Conservation (phyloP, 1,139 yeast species). For the Geotrichum klebahnii region DNA sequence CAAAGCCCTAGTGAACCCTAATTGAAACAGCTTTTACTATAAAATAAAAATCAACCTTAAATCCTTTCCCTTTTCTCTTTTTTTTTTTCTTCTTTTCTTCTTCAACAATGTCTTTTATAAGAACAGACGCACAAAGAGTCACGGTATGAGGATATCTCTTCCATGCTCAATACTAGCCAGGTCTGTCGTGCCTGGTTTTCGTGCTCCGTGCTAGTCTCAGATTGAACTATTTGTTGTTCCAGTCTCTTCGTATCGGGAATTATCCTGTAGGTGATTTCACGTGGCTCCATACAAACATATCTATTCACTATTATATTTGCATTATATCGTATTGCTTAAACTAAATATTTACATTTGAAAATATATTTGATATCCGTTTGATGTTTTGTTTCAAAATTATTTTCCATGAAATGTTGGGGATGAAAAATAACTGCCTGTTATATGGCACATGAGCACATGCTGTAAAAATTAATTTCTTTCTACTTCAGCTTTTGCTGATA, state of each 20-base stretch:
- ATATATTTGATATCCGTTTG: too few relatives aligned
- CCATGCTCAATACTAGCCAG: slow-evolving; percentile 11
- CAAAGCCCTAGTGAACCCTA: too few relatives aligned
- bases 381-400: too few relatives aligned
- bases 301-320: slow-evolving; percentile 5
- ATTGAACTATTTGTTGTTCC: slow-evolving; percentile 12
- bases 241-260: slow-evolving; percentile 16
- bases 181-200: slow-evolving; percentile 9
- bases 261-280: slow-evolving; percentile 13
- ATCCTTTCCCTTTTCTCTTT: background rate
- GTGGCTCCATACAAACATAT: slow-evolving; percentile 32
- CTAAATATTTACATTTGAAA: too few relatives aligned
- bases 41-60: too few relatives aligned
- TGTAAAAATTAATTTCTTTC: background rate
- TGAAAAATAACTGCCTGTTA: too few relatives aligned
- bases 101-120: slow-evolving; percentile 15
- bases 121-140: slow-evolving; percentile 21
- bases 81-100: slow-evolving; percentile 7
- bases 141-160: slow-evolving; percentile 17
- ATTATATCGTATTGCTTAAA: background rate
- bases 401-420: too few relatives aligned
- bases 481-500: background rate
- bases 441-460: too few relatives aligned
- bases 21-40: too few relatives aligned
- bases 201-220: slow-evolving; percentile 22